Percentiles rank a stretch among this genome's conserved stretches.
phyloP scores from a whole-genome alignment of 306 rosid genomes.

The Medicago truncatula region DNA sequence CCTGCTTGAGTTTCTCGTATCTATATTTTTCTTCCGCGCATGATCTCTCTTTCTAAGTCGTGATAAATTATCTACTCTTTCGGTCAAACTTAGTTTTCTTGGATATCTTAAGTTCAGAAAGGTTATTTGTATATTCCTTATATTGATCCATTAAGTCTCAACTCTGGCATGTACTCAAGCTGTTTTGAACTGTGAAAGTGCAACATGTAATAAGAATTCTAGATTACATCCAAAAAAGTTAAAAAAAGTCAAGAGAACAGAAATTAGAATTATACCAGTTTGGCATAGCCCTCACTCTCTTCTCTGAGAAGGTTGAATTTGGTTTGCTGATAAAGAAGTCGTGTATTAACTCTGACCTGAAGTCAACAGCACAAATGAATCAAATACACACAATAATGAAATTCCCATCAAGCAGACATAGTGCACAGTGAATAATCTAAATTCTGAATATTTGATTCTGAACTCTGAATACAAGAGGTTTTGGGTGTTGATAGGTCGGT shows the following conservation, averaged over 20 bases:
- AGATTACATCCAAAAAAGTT: conserved; percentile 2
- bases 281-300: conserved; percentile 99
- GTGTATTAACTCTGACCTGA: conserved; percentile 98
- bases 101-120: background rate
- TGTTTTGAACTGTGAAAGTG: background rate
- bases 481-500: background rate
- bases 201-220: conserved; percentile 24
- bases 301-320: conserved; percentile 97
- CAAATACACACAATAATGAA: conserved; percentile 17
- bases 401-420: conserved; percentile 12
- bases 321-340: conserved; percentile 98
- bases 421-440: background rate
- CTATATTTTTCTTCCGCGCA: background rate
- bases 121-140: conserved; percentile 2
- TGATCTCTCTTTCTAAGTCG: background rate
- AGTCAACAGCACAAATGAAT: conserved; percentile 42
- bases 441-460: conserved; percentile 5
- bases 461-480: background rate
- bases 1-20: conserved; percentile 4
- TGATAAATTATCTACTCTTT: conserved; percentile 1
- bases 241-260: conserved; percentile 16
- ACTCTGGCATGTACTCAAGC: background rate
- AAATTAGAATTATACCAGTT: conserved; percentile 68
- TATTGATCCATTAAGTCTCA: conserved; percentile 7
- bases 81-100: background rate